A percentile compares a stretch with the other conserved stretches of the same genome.
These are phyloP conservation scores for Gyrodon lividus DNA, from an alignment of 768 basidiomycete genomes.

Conservation along the genomic window DNA sequence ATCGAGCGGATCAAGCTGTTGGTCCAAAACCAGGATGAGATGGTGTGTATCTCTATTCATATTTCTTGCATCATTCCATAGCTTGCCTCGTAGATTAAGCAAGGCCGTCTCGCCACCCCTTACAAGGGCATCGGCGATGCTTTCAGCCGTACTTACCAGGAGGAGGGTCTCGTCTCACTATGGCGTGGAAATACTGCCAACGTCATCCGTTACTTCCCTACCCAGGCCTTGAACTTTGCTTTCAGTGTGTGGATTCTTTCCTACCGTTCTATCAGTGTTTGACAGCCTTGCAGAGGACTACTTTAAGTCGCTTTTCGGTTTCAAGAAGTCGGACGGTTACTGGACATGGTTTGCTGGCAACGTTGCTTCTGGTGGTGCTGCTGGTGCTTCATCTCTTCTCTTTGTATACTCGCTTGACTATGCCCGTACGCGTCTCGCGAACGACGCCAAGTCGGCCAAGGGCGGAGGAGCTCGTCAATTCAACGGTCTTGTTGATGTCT, in stretches of 20 bases:
- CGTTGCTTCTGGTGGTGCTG: slow-evolving; percentile 97
- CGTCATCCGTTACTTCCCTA: slow-evolving; percentile 99
- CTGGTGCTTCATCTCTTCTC: slow-evolving; percentile 96
- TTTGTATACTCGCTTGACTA: slow-evolving; percentile 99
- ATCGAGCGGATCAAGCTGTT: slow-evolving; percentile 99
- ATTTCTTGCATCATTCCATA: background rate
- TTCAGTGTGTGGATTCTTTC: slow-evolving; percentile 71
- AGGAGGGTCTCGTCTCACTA: slow-evolving; percentile 93
- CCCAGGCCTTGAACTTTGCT: slow-evolving; percentile 99
- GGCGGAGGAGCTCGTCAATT: slow-evolving; percentile 92
- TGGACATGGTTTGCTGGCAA: slow-evolving; percentile 99
- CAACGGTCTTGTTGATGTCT: slow-evolving; percentile 97
- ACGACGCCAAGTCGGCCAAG: slow-evolving; percentile 96
- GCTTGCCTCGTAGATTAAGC: slow-evolving; percentile 75
- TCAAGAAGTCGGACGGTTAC: slow-evolving; percentile 98
- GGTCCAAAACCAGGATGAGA: slow-evolving; percentile 99
- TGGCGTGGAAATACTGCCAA: slow-evolving; percentile 99
- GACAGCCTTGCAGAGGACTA: slow-evolving; percentile 67
- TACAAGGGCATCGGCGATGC: slow-evolving; percentile 98
- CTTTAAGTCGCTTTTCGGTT: slow-evolving; percentile 98
- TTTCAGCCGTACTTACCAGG: slow-evolving; percentile 86
- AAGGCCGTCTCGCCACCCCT: slow-evolving; percentile 92
- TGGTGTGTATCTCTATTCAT: slow-evolving; percentile 52
- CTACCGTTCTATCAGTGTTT: background rate
- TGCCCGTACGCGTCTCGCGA: slow-evolving; percentile 98